Conservation (phyloP, 2,329 filamentous ascomycete species). For the Penicillium sclerotigenum region DNA sequence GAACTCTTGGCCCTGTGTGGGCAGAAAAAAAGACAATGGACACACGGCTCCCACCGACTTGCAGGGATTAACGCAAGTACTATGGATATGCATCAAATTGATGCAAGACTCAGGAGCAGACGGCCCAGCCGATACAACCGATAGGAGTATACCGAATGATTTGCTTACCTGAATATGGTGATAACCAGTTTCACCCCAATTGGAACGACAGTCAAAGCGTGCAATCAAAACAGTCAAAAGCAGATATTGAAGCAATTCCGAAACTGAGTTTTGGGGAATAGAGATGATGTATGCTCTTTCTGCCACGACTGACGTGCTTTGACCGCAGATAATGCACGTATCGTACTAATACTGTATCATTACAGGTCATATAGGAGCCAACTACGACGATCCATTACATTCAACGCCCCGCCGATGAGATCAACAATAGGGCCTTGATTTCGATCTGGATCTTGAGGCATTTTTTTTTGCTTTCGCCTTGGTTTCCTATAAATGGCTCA, state of each 20-base stretch:
- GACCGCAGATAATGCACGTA: slow-evolving; percentile 20
- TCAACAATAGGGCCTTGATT: slow-evolving; percentile 4
- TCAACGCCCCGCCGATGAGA: slow-evolving; percentile 4
- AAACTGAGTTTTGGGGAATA: slow-evolving; percentile 9
- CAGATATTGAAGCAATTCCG: slow-evolving; percentile 16
- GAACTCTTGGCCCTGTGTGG: not conserved
- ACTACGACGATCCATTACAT: not conserved
- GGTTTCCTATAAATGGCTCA: not conserved
- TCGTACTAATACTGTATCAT: slow-evolving; percentile 23
- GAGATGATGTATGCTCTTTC: slow-evolving; percentile 37
- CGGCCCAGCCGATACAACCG: slow-evolving; percentile 1
- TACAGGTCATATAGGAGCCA: slow-evolving; percentile 10
- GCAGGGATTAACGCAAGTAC: not conserved
- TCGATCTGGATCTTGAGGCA: not conserved
- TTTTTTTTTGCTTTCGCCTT: not conserved
- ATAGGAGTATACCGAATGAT: slow-evolving; percentile 16
- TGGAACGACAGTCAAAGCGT: not conserved
- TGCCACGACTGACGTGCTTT: slow-evolving; percentile 38
- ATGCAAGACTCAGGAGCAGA: not conserved
- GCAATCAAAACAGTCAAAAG: slow-evolving; percentile 4
- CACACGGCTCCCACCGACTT: not conserved
- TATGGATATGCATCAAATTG: slow-evolving; percentile 2
- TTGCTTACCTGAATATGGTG: slow-evolving; percentile 22
- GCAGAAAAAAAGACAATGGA: not conserved
- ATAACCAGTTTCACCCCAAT: slow-evolving; percentile 8